Conservation (phyloP, 176 grass and related monocot genomes). For the Saccharum spontaneum region DNA sequence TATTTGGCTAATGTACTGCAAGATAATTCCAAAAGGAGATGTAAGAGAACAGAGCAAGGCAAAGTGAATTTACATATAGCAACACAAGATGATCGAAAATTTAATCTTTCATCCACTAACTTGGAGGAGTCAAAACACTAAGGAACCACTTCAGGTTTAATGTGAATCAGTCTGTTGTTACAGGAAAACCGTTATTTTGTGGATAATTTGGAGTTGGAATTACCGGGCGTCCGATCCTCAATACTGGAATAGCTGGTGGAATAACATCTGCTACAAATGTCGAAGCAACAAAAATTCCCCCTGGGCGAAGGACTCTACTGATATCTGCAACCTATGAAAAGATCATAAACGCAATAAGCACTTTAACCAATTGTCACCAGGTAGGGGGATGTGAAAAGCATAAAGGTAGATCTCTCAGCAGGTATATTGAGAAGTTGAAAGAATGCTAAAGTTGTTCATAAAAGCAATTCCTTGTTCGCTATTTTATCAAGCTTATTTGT, state of each 20-base stretch:
- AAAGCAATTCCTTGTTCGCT: not conserved
- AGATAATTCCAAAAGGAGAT: conserved; percentile 21
- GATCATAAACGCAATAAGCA: not conserved
- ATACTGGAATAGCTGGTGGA: conserved; percentile 47
- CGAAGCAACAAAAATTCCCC: conserved; percentile 84
- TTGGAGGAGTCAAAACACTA: not conserved
- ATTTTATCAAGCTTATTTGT: conserved; percentile 1
- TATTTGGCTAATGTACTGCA: conserved; percentile 63
- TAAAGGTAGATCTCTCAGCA: not conserved
- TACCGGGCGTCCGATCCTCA: conserved; percentile 72
- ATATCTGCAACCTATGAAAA: conserved; percentile 78
- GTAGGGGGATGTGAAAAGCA: not conserved
- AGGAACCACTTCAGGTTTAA: not conserved
- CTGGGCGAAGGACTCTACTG: conserved; percentile 75
- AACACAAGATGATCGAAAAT: conserved; percentile 3
- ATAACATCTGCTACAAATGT: conserved; percentile 72
- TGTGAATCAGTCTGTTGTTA: not conserved
- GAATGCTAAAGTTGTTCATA: not conserved
- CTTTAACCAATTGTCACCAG: not conserved
- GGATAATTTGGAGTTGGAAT: conserved; percentile 9
- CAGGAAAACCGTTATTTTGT: conserved; percentile 5
- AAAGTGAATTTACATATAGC: conserved; percentile 29
- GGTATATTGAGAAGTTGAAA: not conserved
- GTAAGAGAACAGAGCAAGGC: not conserved
- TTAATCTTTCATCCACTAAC: not conserved